Evolutionary conservation across 2,329 filamentous ascomycete species (phyloP), one percentile per base, ranked within the genome.

Genomic region (Colletotrichum spaethianum): DNA sequence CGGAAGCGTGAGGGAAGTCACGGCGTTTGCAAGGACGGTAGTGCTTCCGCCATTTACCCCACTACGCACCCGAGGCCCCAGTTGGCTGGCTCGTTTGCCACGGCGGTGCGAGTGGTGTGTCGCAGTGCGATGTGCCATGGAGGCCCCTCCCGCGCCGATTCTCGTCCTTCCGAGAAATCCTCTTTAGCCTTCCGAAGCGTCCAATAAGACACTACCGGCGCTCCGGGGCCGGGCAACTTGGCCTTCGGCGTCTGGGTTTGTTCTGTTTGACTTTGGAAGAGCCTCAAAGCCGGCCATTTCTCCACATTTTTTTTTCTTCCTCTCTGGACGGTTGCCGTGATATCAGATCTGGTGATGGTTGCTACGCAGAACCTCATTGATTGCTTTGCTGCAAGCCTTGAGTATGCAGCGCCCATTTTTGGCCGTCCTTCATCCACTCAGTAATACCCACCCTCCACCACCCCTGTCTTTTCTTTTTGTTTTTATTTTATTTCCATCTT

Each of bases 81-180:
- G 20, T 36, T 9, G 8, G 57, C 42, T 16, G 40, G 40, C 26
- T 26, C 55, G 36, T 36, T 55, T 55, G 5, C 52, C 55, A 33
- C 55, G 36, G 55, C 28, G 28, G 28, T 33, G 40, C 26, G 44
- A 8, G 16, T n/a, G n/a, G 59, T 46, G 31, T 36, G 53, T 26
- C 36, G 26, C 31, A 18, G 12, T 64, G 26, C 20, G 18, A n/a
- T 44, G 56, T 69, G 33, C 40, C 38, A 71, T 42, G 48, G 68
- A 57, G 60, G 63, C 33, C 63, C 68, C 68, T 62, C 53, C 55
- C 60, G 38, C 56, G 50, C 67, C 65, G 73, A 50, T 73, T 74
- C 61, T 74, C 73, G 67, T 57, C 63, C 53, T 74, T 68, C 73
- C 71, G 71, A 71, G 57, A 72, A 67, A 70, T 73, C 63, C 68